These are phyloP conservation scores for Calocybe gambosa DNA, from an alignment of 1,284 basidiomycete genomes.

Conservation along the genomic window DNA sequence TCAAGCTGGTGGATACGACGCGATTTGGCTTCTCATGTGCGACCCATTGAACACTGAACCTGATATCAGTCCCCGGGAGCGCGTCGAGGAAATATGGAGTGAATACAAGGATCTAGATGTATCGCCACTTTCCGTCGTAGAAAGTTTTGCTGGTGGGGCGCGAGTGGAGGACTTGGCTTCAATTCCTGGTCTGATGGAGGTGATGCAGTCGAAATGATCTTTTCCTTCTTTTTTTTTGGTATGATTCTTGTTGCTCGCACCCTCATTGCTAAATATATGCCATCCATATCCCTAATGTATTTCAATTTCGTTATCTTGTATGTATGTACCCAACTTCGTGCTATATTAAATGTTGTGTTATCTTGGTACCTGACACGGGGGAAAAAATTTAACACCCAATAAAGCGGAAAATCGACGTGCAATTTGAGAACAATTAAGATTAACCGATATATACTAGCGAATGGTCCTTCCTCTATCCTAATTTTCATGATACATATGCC, in stretches of 20 bases:
- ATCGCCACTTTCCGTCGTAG: slow-evolving; percentile 72
- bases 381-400: not conserved
- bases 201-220: slow-evolving; percentile 24
- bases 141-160: slow-evolving; percentile 71
- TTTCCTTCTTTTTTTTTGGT: not conserved
- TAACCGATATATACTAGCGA: slow-evolving; percentile 2
- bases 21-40: slow-evolving; percentile 86
- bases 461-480: not conserved
- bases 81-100: slow-evolving; percentile 73
- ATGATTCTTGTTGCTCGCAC: not conserved
- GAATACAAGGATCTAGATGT: slow-evolving; percentile 70
- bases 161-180: slow-evolving; percentile 54
- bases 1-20: slow-evolving; percentile 93
- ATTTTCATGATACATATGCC: not conserved
- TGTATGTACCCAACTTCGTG: not conserved
- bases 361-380: too few relatives aligned
- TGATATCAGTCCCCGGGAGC: slow-evolving; percentile 36
- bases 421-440: not conserved
- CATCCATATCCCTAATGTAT: not conserved
- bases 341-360: not conserved
- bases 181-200: slow-evolving; percentile 57
- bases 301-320: not conserved
- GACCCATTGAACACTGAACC: slow-evolving; percentile 48
- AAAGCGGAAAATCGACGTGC: not conserved
- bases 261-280: not conserved